A percentile compares a stretch with the other conserved stretches of the same genome.
These are phyloP conservation scores for Ceratocystiopsis brevicomis DNA, from an alignment of 2,329 filamentous ascomycete genomes.

Conservation along the genomic window DNA sequence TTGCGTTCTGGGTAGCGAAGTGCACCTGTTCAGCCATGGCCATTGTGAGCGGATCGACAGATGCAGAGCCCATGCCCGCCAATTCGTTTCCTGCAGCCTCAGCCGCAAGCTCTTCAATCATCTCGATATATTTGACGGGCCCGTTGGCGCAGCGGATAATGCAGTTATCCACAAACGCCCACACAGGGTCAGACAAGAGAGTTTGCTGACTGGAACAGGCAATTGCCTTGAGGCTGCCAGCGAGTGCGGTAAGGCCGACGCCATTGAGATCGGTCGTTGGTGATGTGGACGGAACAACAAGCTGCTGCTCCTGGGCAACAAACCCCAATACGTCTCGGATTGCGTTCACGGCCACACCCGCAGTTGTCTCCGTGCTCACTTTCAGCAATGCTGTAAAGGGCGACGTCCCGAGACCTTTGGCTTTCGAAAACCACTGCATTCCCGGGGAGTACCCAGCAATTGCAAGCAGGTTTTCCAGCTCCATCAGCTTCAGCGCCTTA, in stretches of 20 bases:
- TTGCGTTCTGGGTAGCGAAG: constrained; percentile 36
- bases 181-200: constrained; percentile 26
- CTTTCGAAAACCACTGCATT: constrained; percentile 81
- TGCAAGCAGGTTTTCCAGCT: constrained; percentile 62
- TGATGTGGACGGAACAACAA: constrained; percentile 16
- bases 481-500: constrained; percentile 42
- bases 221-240: constrained; percentile 18
- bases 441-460: constrained; percentile 65
- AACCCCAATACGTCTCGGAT: constrained; percentile 37
- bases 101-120: constrained; percentile 33
- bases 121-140: constrained; percentile 68
- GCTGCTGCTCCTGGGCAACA: constrained; percentile 44
- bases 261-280: too few species aligned
- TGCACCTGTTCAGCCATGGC: constrained; percentile 61
- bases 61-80: constrained; percentile 12
- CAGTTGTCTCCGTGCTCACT: constrained; percentile 30
- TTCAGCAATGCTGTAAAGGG: constrained; percentile 55
- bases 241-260: constrained; percentile 25
- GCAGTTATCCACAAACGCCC: constrained; percentile 68
- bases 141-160: constrained; percentile 53
- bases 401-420: constrained; percentile 41
- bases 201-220: constrained; percentile 15
- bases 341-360: constrained; percentile 28
- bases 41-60: constrained; percentile 46
- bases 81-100: constrained; percentile 14